Evolutionary conservation across 495 filamentous ascomycete species (phyloP).

Genomic region (Penicillium canescens): DNA sequence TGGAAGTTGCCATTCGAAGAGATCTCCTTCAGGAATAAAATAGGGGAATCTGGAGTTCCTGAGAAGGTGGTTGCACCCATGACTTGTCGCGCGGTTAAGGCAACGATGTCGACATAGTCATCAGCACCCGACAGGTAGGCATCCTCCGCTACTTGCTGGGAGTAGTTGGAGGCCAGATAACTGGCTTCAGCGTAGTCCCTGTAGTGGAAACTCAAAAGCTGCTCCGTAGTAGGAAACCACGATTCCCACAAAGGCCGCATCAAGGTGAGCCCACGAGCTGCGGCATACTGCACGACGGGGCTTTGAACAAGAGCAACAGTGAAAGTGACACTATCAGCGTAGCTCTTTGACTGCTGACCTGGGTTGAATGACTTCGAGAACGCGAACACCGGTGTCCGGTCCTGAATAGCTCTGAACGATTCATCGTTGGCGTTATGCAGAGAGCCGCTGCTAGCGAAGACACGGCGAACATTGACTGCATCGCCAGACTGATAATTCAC

Average conservation of each 20-base stretch:
- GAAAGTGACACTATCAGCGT: conserved; percentile 63
- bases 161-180: conserved; percentile 73
- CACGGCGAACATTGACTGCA: conserved; percentile 64
- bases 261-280: conserved; percentile 72
- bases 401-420: conserved; percentile 69
- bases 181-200: conserved; percentile 66
- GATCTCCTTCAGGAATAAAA: conserved; percentile 94
- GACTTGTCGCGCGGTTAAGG: conserved; percentile 86
- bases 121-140: conserved; percentile 57
- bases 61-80: conserved; percentile 88
- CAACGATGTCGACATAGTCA: conserved; percentile 75
- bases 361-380: conserved; percentile 81
- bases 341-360: conserved; percentile 19
- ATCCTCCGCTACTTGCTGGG: conserved; percentile 72
- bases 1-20: conserved; percentile 93
- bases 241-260: conserved; percentile 90
- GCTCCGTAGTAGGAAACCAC: conserved; percentile 63
- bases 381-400: conserved; percentile 87
- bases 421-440: conserved; percentile 66
- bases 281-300: conserved; percentile 83
- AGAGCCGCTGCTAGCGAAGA: conserved; percentile 69
- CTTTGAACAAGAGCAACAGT: conserved; percentile 83
- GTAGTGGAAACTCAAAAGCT: conserved; percentile 74
- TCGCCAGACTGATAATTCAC: conserved; percentile 70
- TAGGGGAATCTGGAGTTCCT: conserved; percentile 79